phyloP scores from a whole-genome alignment of 257 asterid species.

The Gynochthodes officinalis region DNA sequence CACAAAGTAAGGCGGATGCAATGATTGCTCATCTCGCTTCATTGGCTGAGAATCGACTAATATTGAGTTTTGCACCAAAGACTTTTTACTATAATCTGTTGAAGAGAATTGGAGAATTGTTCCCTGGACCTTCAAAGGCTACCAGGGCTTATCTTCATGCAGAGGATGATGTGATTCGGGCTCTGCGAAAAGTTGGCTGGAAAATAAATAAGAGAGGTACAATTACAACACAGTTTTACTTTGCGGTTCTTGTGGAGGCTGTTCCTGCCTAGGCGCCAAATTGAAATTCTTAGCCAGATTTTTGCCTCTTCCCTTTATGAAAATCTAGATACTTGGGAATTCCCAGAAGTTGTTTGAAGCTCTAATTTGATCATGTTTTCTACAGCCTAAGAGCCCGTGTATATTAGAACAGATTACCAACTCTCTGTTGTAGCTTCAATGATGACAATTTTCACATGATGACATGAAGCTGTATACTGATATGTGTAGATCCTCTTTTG shows the following conservation, averaged over 20 bases:
- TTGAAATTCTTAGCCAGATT: conserved; percentile 40
- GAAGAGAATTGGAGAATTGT: conserved; percentile 89
- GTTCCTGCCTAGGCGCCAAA: conserved; percentile 54
- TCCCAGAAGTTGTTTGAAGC: not conserved
- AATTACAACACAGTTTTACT: conserved; percentile 80
- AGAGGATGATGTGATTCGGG: conserved; percentile 80
- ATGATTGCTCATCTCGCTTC: conserved; percentile 97
- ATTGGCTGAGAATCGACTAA: conserved; percentile 72
- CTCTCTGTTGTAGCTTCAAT: conserved; percentile 3
- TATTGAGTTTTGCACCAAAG: conserved; percentile 90
- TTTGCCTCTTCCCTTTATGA: conserved; percentile 10
- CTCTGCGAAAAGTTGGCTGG: conserved; percentile 84
- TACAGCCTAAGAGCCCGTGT: conserved; percentile 7
- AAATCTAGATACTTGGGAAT: conserved; percentile 17
- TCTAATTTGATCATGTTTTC: not conserved
- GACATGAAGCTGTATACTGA: conserved; percentile 1
- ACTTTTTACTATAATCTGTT: conserved; percentile 71
- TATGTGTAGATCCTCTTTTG: not conserved
- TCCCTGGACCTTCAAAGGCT: conserved; percentile 98
- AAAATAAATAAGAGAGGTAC: conserved; percentile 74
- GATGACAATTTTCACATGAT: not conserved
- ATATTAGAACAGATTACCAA: conserved; percentile 13
- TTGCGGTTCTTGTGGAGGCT: conserved; percentile 81
- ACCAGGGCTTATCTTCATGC: conserved; percentile 93
- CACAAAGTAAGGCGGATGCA: conserved; percentile 85